Percentiles rank a stretch among this genome's conserved stretches.
These are phyloP conservation scores for Alternaria novae-zelandiae DNA, from an alignment of 2,329 filamentous ascomycete genomes.

Conservation along the genomic window DNA sequence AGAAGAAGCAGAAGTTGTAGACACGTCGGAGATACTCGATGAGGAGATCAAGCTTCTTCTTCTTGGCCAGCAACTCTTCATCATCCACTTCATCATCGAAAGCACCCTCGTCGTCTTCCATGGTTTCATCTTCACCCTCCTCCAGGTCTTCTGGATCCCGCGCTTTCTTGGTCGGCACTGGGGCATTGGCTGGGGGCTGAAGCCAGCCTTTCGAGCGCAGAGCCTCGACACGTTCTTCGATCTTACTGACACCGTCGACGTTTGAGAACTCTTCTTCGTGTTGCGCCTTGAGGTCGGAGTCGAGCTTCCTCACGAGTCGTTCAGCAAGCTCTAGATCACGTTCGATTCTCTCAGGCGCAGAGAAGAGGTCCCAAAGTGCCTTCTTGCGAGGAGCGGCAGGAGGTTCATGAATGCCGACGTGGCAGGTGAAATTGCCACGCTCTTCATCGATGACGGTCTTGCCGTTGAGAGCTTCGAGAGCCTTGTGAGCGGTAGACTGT, in stretches of 20 bases:
- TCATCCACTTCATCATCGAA: conserved; percentile 84
- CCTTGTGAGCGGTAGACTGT: conserved; percentile 74
- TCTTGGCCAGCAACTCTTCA: conserved; percentile 86
- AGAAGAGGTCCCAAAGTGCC: conserved; percentile 95
- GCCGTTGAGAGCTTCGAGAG: conserved; percentile 91
- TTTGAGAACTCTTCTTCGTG: conserved; percentile 53
- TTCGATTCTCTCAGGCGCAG: conserved; percentile 88
- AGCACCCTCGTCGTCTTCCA: conserved; percentile 69
- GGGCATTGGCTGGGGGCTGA: conserved; percentile 66
- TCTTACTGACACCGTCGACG: conserved; percentile 73
- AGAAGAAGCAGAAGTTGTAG: conserved; percentile 99
- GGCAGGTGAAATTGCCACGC: conserved; percentile 94
- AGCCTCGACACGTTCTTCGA: conserved; percentile 86
- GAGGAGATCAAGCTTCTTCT: conserved; percentile 94
- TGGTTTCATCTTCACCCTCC: conserved; percentile 72
- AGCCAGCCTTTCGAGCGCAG: conserved; percentile 77
- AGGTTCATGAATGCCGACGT: conserved; percentile 94
- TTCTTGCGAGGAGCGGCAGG: conserved; percentile 88
- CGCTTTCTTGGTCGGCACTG: conserved; percentile 64
- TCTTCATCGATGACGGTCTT: conserved; percentile 96
- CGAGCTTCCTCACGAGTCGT: conserved; percentile 82
- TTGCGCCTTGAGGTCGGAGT: conserved; percentile 78
- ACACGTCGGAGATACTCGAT: conserved; percentile 97
- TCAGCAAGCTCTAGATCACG: conserved; percentile 85
- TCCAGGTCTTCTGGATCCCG: conserved; percentile 70